Conservation (phyloP, 768 basidiomycete species). For the Symmetrospora coprosmae region DNA sequence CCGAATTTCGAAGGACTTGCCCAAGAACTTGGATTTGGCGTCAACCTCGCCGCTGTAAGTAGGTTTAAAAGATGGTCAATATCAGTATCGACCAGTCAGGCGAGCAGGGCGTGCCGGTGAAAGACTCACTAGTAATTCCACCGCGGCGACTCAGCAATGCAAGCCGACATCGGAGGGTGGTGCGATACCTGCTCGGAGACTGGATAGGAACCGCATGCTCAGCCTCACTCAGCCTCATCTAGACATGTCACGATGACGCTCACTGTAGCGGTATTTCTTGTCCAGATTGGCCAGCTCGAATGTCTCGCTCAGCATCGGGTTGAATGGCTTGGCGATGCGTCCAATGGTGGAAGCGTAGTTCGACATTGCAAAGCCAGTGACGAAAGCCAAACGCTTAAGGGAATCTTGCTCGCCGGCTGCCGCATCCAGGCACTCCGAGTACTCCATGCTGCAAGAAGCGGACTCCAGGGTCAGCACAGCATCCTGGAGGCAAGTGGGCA, state of each 20-base stretch:
- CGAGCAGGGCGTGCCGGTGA: neutral
- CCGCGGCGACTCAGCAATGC: constrained; percentile 74
- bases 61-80: too few relatives aligned
- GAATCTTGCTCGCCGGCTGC: constrained; percentile 64
- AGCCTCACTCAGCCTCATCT: neutral
- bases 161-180: constrained; percentile 91
- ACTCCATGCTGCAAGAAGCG: constrained; percentile 6
- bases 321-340: constrained; percentile 91
- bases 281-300: constrained; percentile 84
- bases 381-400: constrained; percentile 69
- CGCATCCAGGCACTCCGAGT: constrained; percentile 47
- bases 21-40: constrained; percentile 92
- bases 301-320: constrained; percentile 89
- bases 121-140: constrained; percentile 62
- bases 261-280: constrained; percentile 72
- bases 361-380: constrained; percentile 93
- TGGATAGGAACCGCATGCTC: neutral
- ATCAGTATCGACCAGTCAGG: too few relatives aligned
- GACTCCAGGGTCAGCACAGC: constrained; percentile 46
- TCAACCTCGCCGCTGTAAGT: constrained; percentile 55
- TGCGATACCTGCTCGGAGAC: constrained; percentile 77
- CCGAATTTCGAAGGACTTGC: constrained; percentile 87
- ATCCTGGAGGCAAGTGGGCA: constrained; percentile 48
- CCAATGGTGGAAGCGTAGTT: constrained; percentile 95
- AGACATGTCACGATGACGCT: constrained; percentile 38